Percentiles rank a stretch among this genome's conserved stretches.
phyloP scores from a whole-genome alignment of 2,329 filamentous ascomycete genomes.

The Beauveria asiatica region DNA sequence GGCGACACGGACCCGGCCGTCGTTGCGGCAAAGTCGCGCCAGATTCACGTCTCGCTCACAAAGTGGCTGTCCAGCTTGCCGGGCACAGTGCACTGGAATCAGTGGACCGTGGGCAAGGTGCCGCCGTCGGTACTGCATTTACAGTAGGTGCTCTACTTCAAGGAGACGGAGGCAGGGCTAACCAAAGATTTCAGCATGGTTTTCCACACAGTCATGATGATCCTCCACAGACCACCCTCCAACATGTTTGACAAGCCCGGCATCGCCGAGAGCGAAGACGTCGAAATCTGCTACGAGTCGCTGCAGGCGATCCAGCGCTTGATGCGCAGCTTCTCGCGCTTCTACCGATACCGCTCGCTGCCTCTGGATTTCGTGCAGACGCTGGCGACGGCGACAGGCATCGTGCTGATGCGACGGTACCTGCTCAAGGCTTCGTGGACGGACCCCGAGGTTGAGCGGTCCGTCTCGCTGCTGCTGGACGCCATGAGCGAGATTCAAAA shows the following conservation, averaged over 20 bases:
- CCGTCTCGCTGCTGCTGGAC: conserved; percentile 39
- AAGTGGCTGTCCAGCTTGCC: conserved; percentile 39
- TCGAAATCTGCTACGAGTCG: conserved; percentile 42
- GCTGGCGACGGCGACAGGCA: conserved; percentile 37
- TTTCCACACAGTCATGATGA: conserved; percentile 44
- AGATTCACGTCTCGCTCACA: conserved; percentile 37
- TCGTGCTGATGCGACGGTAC: conserved; percentile 37
- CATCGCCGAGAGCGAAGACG: conserved; percentile 33
- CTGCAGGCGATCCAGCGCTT: conserved; percentile 36
- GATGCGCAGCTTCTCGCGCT: conserved; percentile 34
- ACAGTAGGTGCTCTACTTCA: conserved; percentile 24
- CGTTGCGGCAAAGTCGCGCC: conserved; percentile 32
- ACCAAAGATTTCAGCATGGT: conserved; percentile 26
- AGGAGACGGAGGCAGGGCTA: not conserved
- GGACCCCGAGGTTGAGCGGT: conserved; percentile 37
- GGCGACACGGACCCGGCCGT: conserved; percentile 31
- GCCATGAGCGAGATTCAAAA: conserved; percentile 44
- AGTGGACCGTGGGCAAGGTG: conserved; percentile 39
- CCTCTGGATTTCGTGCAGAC: conserved; percentile 42
- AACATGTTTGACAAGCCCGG: conserved; percentile 32
- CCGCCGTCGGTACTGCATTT: conserved; percentile 38
- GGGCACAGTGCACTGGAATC: conserved; percentile 40
- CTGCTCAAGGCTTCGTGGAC: conserved; percentile 31
- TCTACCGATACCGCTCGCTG: conserved; percentile 34
- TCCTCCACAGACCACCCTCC: conserved; percentile 39